A percentile compares a stretch with the other conserved stretches of the same genome.
phyloP scores from a whole-genome alignment of 2,329 filamentous ascomycete species.

The Clonostachys rhizophaga region DNA sequence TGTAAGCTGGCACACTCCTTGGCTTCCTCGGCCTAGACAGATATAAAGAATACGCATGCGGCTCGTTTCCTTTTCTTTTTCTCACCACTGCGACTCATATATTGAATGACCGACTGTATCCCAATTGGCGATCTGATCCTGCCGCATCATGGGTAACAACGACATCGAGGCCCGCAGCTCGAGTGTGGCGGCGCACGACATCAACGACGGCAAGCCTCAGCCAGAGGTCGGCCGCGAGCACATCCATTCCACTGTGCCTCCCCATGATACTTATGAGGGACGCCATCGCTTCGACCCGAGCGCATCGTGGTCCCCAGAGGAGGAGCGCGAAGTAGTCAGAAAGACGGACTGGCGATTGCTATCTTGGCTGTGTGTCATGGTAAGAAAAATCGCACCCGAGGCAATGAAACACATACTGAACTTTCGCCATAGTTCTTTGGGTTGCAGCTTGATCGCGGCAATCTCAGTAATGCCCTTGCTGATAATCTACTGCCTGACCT shows the following conservation, averaged over 20 bases:
- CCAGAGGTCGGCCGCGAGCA: constrained; percentile 30
- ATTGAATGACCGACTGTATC: neutral
- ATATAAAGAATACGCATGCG: too few species aligned
- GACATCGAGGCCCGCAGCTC: neutral
- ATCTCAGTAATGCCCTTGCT: constrained; percentile 56
- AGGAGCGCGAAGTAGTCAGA: constrained; percentile 50
- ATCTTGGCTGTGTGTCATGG: constrained; percentile 37
- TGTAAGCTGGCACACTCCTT: too few species aligned
- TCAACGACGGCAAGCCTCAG: constrained; percentile 13
- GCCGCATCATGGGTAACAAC: constrained; percentile 1
- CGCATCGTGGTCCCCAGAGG: constrained; percentile 45
- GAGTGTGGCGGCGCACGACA: constrained; percentile 10
- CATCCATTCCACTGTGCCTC: constrained; percentile 19
- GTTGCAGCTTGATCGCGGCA: constrained; percentile 59
- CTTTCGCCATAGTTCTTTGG: constrained; percentile 45
- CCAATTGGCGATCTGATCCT: neutral
- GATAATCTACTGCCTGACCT: constrained; percentile 57
- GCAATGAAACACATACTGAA: constrained; percentile 15
- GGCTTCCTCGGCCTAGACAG: too few species aligned
- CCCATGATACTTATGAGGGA: constrained; percentile 29
- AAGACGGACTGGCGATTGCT: constrained; percentile 42
- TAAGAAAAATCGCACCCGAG: constrained; percentile 4
- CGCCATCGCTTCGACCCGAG: constrained; percentile 32
- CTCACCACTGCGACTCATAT: too few species aligned
- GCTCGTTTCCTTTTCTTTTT: too few species aligned